Conservation (phyloP, 306 rosid genomes). For the Fagus sylvatica region DNA sequence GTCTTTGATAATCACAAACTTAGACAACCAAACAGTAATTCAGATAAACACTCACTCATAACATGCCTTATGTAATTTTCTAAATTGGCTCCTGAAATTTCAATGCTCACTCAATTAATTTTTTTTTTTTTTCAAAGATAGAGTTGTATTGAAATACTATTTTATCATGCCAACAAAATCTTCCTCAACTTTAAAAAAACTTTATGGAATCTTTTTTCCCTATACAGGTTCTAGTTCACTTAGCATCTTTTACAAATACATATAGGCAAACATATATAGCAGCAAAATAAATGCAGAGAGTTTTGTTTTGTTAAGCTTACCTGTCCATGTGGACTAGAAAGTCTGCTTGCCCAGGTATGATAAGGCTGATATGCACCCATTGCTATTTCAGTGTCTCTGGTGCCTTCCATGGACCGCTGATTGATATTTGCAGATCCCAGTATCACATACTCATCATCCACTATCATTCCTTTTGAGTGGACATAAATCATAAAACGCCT, state of each 20-base stretch:
- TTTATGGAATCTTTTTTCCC: not conserved
- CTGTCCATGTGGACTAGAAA: constrained; percentile 69
- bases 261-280: not conserved
- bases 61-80: not conserved
- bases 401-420: constrained; percentile 84
- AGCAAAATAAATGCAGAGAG: not conserved
- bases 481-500: constrained; percentile 90
- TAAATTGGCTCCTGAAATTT: not conserved
- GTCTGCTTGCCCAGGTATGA: constrained; percentile 62
- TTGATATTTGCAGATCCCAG: constrained; percentile 92
- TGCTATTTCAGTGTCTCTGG: constrained; percentile 93
- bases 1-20: not conserved
- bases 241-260: not conserved
- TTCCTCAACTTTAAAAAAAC: not conserved
- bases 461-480: constrained; percentile 95
- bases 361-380: constrained; percentile 89
- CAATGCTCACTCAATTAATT: not conserved
- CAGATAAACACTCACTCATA: not conserved
- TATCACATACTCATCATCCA: constrained; percentile 90
- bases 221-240: not conserved
- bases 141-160: not conserved
- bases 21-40: not conserved
- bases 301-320: constrained; percentile 34
- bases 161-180: not conserved
- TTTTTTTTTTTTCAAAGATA: not conserved